Evolutionary conservation across 352 stramenopile species (phyloP), one percentile per base, ranked within the genome.

Genomic region (Salisapilia sapeloensis): DNA sequence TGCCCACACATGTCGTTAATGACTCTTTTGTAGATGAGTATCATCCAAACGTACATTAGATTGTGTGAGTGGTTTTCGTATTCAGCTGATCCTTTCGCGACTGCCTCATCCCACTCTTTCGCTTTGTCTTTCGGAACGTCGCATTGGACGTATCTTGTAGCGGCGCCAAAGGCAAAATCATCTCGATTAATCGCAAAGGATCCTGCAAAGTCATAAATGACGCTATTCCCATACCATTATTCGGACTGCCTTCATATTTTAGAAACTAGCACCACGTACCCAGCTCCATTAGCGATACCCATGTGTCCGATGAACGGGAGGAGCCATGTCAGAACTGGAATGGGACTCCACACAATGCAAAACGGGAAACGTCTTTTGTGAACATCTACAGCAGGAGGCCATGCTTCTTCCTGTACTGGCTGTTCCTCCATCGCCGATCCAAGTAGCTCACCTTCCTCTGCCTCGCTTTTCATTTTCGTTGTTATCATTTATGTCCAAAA

Each of bases 241-340:
- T n/a, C n/a, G n/a, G n/a, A n/a, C n/a, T n/a, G n/a, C n/a, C n/a
- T n/a, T n/a, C n/a, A n/a, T n/a, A n/a, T 38, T 17, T n/a, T 3
- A 4, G 14, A 5, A 26, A 22, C 15, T 1, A 26, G 0, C 14
- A 24, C 9, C 25, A 13, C 40, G 33, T 42, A 87, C 71, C 71
- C 75, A 19, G 71, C 55, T 4, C 76, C 94, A 33, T 94, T 79
- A 12, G 80, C 60, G 39, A 98, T 92, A 14, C 93, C 93, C 53
- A 96, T 53, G 37, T 93, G 92, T n/a, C 92, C 92, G 49, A 98
- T 96, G 56, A 97, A 96, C 15, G 92, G 92, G 29, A 97, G 41
- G 21, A 97, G 53, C 72, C 77, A 96, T 31, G 86, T 96, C 35
- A 96, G 53, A 16, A 81, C 38, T 6, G 84, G 84, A 11, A 96